Conservation (phyloP, 331 rosid genomes). For the Pyrus hybrid region DNA sequence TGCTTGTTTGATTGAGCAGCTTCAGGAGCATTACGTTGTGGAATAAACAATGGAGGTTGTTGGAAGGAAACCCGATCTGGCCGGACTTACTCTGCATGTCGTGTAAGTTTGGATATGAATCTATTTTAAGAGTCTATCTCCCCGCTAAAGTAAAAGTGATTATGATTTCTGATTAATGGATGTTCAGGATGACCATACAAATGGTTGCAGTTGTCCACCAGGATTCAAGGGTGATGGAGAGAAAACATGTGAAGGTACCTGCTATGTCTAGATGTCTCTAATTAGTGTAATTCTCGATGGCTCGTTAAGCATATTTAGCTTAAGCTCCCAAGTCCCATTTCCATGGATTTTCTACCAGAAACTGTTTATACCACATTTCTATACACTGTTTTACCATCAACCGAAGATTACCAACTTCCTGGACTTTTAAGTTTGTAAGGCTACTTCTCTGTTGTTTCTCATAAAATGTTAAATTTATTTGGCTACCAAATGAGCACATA, state of each 20-base stretch:
- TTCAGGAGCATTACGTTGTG: slow-evolving; percentile 76
- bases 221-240: slow-evolving; percentile 95
- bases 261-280: slow-evolving; percentile 3
- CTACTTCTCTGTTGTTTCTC: no score
- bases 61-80: slow-evolving; percentile 58
- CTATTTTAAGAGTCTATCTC: neutral
- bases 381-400: neutral
- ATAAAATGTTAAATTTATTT: no score
- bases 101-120: slow-evolving; percentile 38
- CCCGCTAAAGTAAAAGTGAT: neutral
- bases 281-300: neutral
- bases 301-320: neutral
- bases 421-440: neutral
- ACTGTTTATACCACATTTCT: neutral
- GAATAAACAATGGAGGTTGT: slow-evolving; percentile 89
- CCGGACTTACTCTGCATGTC: slow-evolving; percentile 70
- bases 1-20: slow-evolving; percentile 37
- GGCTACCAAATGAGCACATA: neutral
- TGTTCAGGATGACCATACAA: slow-evolving; percentile 56
- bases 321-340: neutral
- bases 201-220: slow-evolving; percentile 79
- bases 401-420: neutral
- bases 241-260: slow-evolving; percentile 66
- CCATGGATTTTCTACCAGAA: neutral
- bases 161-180: slow-evolving; percentile 4